Percentiles rank a stretch among this genome's conserved stretches.
Evolutionary conservation across 352 stramenopile genomes (phyloP).

Genomic region (Globisporangium recalcitrans): DNA sequence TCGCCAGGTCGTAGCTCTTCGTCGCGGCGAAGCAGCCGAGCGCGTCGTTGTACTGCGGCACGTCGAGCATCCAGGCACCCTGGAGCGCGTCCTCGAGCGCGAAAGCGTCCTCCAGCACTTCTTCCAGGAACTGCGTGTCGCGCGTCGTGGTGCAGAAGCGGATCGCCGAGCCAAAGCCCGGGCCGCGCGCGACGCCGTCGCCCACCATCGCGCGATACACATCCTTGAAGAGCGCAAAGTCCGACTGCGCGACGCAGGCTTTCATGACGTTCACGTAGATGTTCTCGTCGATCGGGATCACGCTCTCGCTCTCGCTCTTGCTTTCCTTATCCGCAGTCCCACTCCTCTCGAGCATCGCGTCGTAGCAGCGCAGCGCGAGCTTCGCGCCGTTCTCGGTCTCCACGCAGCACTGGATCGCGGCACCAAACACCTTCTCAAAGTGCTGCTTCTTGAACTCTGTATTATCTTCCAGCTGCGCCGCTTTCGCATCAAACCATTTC

Average conservation of each 20-base stretch:
- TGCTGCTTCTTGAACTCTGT: slow-evolving; percentile 16
- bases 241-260: slow-evolving; percentile 29
- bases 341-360: slow-evolving; percentile 19
- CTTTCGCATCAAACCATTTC: slow-evolving; percentile 27
- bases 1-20: slow-evolving; percentile 39
- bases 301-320: slow-evolving; percentile 1
- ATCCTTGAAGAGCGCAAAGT: slow-evolving; percentile 42
- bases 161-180: slow-evolving; percentile 64
- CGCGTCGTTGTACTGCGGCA: slow-evolving; percentile 78
- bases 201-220: slow-evolving; percentile 50
- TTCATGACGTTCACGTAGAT: slow-evolving; percentile 78
- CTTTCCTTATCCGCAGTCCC: background rate
- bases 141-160: slow-evolving; percentile 47
- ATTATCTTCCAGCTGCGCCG: background rate
- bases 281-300: slow-evolving; percentile 54
- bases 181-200: slow-evolving; percentile 42
- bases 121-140: slow-evolving; percentile 49
- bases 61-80: slow-evolving; percentile 47
- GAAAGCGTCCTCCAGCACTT: slow-evolving; percentile 55
- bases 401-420: slow-evolving; percentile 65
- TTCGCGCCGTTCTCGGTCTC: slow-evolving; percentile 25
- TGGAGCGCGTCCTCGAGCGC: slow-evolving; percentile 33
- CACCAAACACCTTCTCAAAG: slow-evolving; percentile 57
- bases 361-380: slow-evolving; percentile 48
- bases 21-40: slow-evolving; percentile 59